Base-by-base conservation (phyloP, 495 filamentous ascomycete species). In the Penicillium canariense region DNA sequence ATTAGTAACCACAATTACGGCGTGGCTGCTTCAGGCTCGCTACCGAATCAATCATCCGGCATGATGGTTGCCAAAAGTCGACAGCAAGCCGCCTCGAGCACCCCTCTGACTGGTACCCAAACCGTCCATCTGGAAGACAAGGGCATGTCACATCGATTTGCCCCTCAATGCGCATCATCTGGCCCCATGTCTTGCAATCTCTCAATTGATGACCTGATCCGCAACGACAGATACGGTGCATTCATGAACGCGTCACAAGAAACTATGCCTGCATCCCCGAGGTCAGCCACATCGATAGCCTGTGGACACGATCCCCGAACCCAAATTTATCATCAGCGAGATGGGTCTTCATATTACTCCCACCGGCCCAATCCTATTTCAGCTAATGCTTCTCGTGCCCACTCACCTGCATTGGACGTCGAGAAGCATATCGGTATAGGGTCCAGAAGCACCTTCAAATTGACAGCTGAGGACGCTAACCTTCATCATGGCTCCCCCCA, bases 111-210 rank as follows among this genome's bases (percentile, higher is more conserved):
- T 2, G 71, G 68, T 22, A 31, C 44, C 25, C 52, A 51, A 25
- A 61, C 68, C 12, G 47, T 72, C 26, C 66, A 74, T 50, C 58
- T 75, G 25, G 64, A 49, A 9, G 68, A 72, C 11, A 54, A 76
- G 50, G 62, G 67, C 12, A 74, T 75, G 25, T 63, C 72, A 4
- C 58, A 61, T 35, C 48, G 59, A 43, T 59, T 74, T 10, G 68
- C 62, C 3, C 68, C 66, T 8, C 55, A 56, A 11, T 56, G 58
- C 15, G 55, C 62, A 9, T 63, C 64, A 8, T 65, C 71, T 25
- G 56, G 36, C 3, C n/a, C 56, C 8, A 44, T 49, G 12, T 67
- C 71, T n/a, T 47, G 45, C 52, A 64, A 62, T 26, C 54, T 55
- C 10, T 68, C 65, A 7, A 53, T 63, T 10, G 50, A 59, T 9